Conservation (phyloP, 768 basidiomycete species). For the Trametes coccinea region DNA sequence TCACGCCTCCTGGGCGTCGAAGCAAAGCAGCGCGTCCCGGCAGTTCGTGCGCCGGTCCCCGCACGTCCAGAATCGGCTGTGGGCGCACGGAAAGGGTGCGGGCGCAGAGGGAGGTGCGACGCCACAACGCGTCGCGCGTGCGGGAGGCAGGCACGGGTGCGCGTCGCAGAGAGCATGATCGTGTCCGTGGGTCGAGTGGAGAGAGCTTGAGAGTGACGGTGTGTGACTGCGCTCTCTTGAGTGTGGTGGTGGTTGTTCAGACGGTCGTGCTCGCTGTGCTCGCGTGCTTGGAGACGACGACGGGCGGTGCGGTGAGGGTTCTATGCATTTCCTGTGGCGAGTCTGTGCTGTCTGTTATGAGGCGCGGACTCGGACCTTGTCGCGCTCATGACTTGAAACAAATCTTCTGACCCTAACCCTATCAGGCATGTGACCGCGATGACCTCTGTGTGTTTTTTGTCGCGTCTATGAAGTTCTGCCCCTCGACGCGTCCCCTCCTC, state of each 20-base stretch:
- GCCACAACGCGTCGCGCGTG: constrained; percentile 16
- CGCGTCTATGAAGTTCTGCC: background rate
- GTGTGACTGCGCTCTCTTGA: background rate
- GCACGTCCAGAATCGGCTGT: background rate
- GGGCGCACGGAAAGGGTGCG: background rate
- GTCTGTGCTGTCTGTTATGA: background rate
- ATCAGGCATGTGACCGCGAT: constrained; percentile 18
- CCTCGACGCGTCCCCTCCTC: constrained; percentile 4
- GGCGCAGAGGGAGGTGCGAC: constrained; percentile 1
- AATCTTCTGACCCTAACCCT: constrained; percentile 14
- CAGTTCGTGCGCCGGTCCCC: background rate
- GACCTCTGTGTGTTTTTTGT: constrained; percentile 1
- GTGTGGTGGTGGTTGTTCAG: background rate
- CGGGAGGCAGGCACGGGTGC: constrained; percentile 1
- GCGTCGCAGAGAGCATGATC: constrained; percentile 15
- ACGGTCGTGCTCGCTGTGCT: background rate
- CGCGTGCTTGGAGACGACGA: background rate
- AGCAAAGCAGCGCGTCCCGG: constrained; percentile 5
- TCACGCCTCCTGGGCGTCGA: background rate
- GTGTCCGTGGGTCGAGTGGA: background rate
- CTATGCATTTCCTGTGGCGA: background rate
- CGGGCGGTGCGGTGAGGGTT: background rate
- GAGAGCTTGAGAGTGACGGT: background rate
- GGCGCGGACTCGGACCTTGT: constrained; percentile 3
- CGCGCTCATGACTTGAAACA: constrained; percentile 2